Conservation (phyloP, 257 asterid species). For the Schizonepeta tenuifolia region DNA sequence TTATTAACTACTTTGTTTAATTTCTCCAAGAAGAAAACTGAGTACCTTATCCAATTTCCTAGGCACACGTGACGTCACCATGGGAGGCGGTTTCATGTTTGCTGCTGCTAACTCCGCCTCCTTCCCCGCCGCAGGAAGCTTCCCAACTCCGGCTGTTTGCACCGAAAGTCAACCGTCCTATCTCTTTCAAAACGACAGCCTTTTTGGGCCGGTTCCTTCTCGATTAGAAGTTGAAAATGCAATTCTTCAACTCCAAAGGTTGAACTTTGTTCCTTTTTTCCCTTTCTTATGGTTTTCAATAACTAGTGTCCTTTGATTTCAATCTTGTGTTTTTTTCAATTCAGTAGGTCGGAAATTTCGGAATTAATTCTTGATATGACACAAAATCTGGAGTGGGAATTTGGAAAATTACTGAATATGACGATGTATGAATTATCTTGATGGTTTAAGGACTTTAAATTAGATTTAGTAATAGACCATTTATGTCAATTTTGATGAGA, state of each 20-base stretch:
- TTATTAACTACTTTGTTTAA: not conserved
- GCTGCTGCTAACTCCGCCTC: constrained; percentile 42
- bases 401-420: not conserved
- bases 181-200: not conserved
- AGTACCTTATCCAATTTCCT: constrained; percentile 26
- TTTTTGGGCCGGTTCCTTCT: constrained; percentile 61
- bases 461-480: not conserved
- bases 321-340: not conserved
- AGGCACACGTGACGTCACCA: constrained; percentile 17
- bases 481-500: not conserved
- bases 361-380: not conserved
- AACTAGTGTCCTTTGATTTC: not conserved
- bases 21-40: not conserved
- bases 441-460: too few relatives aligned
- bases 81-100: constrained; percentile 56
- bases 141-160: constrained; percentile 25
- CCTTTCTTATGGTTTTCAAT: not conserved
- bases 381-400: not conserved
- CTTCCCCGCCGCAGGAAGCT: constrained; percentile 16
- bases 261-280: not conserved
- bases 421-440: not conserved
- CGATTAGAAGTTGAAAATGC: constrained; percentile 60
- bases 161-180: constrained; percentile 30
- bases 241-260: constrained; percentile 61
- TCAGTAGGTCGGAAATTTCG: not conserved